Conservation (phyloP, 2,329 filamentous ascomycete genomes). For the Alternaria atra region DNA sequence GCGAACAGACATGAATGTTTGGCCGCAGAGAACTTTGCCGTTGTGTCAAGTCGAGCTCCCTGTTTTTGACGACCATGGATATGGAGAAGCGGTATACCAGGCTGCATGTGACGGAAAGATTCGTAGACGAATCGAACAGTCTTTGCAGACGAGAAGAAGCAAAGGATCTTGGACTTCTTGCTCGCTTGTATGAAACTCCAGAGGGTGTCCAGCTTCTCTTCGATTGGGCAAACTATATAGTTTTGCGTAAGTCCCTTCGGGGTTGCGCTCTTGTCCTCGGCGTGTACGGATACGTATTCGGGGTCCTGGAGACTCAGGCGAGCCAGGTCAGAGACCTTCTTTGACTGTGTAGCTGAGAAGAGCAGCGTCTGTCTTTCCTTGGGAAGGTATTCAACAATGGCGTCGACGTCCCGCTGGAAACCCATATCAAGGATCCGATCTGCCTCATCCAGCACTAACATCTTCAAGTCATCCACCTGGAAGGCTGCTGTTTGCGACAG, state of each 20-base stretch:
- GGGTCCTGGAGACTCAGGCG: constrained; percentile 87
- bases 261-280: constrained; percentile 80
- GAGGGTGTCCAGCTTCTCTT: constrained; percentile 89
- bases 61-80: constrained; percentile 95
- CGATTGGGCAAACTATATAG: constrained; percentile 84
- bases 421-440: constrained; percentile 98
- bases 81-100: constrained; percentile 91
- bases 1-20: constrained; percentile 91
- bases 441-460: constrained; percentile 93
- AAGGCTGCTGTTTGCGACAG: constrained; percentile 92
- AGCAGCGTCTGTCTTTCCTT: constrained; percentile 87
- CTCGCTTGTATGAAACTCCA: constrained; percentile 93
- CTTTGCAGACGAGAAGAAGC: constrained; percentile 94
- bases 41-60: constrained; percentile 85
- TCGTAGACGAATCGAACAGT: constrained; percentile 97
- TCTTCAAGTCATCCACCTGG: constrained; percentile 88
- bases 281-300: constrained; percentile 94
- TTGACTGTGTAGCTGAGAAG: constrained; percentile 96
- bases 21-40: constrained; percentile 79
- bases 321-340: constrained; percentile 89
- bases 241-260: constrained; percentile 87
- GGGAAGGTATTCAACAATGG: constrained; percentile 90
- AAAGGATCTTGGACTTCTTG: constrained; percentile 91
- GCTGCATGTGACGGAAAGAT: constrained; percentile 89
- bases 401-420: constrained; percentile 89